Conservation (phyloP, 2,329 filamentous ascomycete species). For the Graphilbum sp. region DNA sequence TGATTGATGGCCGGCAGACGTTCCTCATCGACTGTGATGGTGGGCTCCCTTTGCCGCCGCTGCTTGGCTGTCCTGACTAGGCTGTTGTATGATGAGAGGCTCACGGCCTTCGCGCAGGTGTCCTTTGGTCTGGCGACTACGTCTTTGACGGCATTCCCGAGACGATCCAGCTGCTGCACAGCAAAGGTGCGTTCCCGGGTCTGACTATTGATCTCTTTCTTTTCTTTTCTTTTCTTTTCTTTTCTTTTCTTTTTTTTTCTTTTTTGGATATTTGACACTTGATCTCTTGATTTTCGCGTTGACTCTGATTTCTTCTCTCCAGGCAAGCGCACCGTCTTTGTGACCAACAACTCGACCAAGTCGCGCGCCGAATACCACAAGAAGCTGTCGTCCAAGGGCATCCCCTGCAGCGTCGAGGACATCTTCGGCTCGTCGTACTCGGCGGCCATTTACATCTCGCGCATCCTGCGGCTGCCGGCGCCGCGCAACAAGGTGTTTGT, state of each 20-base stretch:
- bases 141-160: constrained; percentile 74
- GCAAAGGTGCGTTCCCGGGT: constrained; percentile 46
- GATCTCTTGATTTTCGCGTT: too few species aligned
- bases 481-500: constrained; percentile 89
- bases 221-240: background rate
- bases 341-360: constrained; percentile 98
- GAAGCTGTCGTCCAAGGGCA: constrained; percentile 70
- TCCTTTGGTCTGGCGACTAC: constrained; percentile 91
- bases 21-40: constrained; percentile 98
- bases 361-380: constrained; percentile 83
- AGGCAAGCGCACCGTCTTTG: constrained; percentile 90
- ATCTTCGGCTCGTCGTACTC: constrained; percentile 95
- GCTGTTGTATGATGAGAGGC: too few species aligned
- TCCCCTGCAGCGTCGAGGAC: constrained; percentile 68
- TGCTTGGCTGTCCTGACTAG: too few species aligned
- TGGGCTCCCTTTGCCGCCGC: constrained; percentile 23
- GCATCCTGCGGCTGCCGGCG: constrained; percentile 65
- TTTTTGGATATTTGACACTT: too few species aligned
- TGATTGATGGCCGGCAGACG: constrained; percentile 39
- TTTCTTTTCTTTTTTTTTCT: background rate
- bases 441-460: constrained; percentile 85
- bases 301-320: background rate
- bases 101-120: constrained; percentile 47
- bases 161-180: constrained; percentile 67
- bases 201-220: too few species aligned